A percentile compares a stretch with the other conserved stretches of the same genome.
phyloP scores from a whole-genome alignment of 495 filamentous ascomycete genomes.

The Pseudomonodictys pantanalensis region DNA sequence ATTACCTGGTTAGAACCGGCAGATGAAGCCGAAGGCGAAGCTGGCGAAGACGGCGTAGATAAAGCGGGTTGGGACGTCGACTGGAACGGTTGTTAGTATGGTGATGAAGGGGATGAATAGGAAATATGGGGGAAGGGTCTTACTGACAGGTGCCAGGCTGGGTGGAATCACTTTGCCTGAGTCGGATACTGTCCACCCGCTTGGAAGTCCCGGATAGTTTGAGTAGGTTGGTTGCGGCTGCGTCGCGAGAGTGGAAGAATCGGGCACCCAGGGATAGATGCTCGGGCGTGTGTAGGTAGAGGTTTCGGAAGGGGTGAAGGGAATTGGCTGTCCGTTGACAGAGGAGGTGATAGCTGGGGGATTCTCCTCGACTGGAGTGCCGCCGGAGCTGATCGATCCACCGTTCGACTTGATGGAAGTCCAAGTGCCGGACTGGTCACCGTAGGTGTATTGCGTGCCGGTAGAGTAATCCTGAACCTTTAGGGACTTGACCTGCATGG shows the following conservation, averaged over 20 bases:
- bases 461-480: slow-evolving; percentile 86
- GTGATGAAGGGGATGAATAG: slow-evolving; percentile 25
- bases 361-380: slow-evolving; percentile 44
- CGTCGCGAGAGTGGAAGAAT: slow-evolving; percentile 41
- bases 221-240: slow-evolving; percentile 43
- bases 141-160: slow-evolving; percentile 51
- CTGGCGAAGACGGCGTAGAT: slow-evolving; percentile 50
- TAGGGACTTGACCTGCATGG: slow-evolving; percentile 77
- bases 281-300: slow-evolving; percentile 51
- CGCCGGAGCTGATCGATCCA: slow-evolving; percentile 59
- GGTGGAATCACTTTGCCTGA: slow-evolving; percentile 66
- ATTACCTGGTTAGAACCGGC: slow-evolving; percentile 49
- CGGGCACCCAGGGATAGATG: slow-evolving; percentile 60
- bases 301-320: slow-evolving; percentile 60
- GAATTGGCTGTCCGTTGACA: slow-evolving; percentile 54
- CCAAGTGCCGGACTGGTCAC: slow-evolving; percentile 72
- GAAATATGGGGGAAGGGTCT: slow-evolving; percentile 28
- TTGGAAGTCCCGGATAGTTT: slow-evolving; percentile 57
- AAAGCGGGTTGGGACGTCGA: slow-evolving; percentile 45
- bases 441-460: slow-evolving; percentile 76
- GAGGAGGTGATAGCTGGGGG: slow-evolving; percentile 56
- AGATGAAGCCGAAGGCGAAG: slow-evolving; percentile 35
- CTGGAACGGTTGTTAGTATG: slow-evolving; percentile 44
- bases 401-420: slow-evolving; percentile 73
- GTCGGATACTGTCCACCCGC: slow-evolving; percentile 71